These are phyloP conservation scores for Boehmeria nivea DNA, from an alignment of 306 rosid genomes.

Conservation along the genomic window DNA sequence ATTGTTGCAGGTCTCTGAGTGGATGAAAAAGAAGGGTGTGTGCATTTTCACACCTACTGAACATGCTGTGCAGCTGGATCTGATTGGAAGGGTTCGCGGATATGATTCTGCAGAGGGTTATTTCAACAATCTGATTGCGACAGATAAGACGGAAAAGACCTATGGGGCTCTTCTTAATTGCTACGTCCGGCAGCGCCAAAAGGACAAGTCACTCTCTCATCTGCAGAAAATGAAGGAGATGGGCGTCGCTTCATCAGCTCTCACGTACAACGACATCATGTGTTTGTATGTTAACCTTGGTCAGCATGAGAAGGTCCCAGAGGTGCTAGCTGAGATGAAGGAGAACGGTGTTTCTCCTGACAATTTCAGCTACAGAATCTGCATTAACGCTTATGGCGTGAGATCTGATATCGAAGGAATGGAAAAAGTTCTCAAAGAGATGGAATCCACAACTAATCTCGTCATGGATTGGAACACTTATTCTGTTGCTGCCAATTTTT, in stretches of 20 bases:
- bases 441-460: slow-evolving; percentile 59
- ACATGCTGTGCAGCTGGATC: slow-evolving; percentile 83
- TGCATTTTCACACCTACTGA: slow-evolving; percentile 62
- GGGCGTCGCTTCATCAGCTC: slow-evolving; percentile 59
- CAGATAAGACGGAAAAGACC: slow-evolving; percentile 50
- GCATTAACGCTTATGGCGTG: slow-evolving; percentile 62
- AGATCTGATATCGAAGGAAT: slow-evolving; percentile 58
- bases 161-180: slow-evolving; percentile 83
- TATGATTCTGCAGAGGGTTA: slow-evolving; percentile 51
- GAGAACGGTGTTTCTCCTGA: slow-evolving; percentile 57
- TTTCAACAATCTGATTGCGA: slow-evolving; percentile 47
- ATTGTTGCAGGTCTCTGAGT: slow-evolving; percentile 66
- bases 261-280: slow-evolving; percentile 74
- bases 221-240: slow-evolving; percentile 66
- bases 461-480: slow-evolving; percentile 86
- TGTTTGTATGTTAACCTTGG: slow-evolving; percentile 56
- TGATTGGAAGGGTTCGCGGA: slow-evolving; percentile 66
- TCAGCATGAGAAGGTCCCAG: slow-evolving; percentile 65
- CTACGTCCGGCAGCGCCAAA: slow-evolving; percentile 60
- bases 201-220: slow-evolving; percentile 55
- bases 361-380: slow-evolving; percentile 74
- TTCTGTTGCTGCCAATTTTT: slow-evolving; percentile 61
- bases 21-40: slow-evolving; percentile 68
- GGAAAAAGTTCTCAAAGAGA: slow-evolving; percentile 51
- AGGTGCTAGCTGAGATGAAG: slow-evolving; percentile 65